Conservation (phyloP, 805 yeast genomes). For the Maudiozyma pseudohumilis region DNA sequence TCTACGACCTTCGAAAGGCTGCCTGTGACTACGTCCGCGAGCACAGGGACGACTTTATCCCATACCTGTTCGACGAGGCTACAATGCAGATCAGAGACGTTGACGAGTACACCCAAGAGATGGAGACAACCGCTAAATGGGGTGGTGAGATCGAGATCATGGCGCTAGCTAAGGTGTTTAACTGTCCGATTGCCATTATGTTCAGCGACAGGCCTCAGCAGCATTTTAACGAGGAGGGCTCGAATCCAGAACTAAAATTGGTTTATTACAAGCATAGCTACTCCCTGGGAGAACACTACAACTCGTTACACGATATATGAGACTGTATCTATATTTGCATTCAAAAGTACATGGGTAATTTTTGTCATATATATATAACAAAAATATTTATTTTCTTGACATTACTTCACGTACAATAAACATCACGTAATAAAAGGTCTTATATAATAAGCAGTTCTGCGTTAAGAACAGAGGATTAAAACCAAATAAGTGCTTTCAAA, state of each 20-base stretch:
- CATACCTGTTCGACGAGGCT: slow-evolving; percentile 74
- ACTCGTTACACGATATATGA: slow-evolving; percentile 53
- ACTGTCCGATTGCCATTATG: slow-evolving; percentile 65
- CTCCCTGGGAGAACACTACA: slow-evolving; percentile 93
- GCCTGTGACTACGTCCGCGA: slow-evolving; percentile 60
- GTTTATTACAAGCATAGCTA: slow-evolving; percentile 79
- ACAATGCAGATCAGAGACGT: slow-evolving; percentile 56
- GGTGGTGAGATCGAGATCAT: slow-evolving; percentile 90
- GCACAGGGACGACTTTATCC: slow-evolving; percentile 62
- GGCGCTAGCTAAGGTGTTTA: slow-evolving; percentile 64
- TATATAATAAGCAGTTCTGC: too few species aligned
- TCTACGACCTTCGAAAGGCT: slow-evolving; percentile 43
- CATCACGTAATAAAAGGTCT: too few species aligned
- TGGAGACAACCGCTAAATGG: slow-evolving; percentile 82
- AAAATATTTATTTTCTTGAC: background rate
- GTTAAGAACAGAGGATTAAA: too few species aligned
- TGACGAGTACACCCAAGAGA: slow-evolving; percentile 54
- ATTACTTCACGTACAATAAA: too few species aligned
- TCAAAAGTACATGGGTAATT: background rate
- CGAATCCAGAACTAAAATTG: slow-evolving; percentile 47
- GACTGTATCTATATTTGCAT: slow-evolving; percentile 1
- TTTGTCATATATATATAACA: background rate
- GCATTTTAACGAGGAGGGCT: slow-evolving; percentile 49
- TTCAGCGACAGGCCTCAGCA: slow-evolving; percentile 69
- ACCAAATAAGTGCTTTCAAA: too few species aligned